phyloP scores from a whole-genome alignment of 31 red algal genomes.

The Bonnemaisonia californica region DNA sequence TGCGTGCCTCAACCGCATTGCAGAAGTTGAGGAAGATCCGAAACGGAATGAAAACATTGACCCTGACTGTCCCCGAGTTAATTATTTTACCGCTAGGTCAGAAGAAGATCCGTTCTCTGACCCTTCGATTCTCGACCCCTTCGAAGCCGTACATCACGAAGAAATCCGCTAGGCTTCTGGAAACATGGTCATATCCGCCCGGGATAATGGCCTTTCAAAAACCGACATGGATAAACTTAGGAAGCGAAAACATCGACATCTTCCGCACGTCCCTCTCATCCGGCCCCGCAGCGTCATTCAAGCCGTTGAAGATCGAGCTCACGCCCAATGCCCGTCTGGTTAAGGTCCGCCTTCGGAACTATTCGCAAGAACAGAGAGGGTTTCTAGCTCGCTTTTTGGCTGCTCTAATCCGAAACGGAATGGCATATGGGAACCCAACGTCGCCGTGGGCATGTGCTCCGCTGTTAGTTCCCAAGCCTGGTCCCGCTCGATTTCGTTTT shows the following conservation, averaged over 20 bases:
- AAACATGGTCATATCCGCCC: background rate
- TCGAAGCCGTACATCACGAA: background rate
- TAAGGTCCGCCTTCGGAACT: background rate
- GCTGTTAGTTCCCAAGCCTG: constrained; percentile 14
- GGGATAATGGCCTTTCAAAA: background rate
- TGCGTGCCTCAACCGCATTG: background rate
- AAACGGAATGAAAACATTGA: constrained; percentile 1
- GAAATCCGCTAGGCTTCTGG: background rate
- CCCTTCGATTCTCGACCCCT: background rate
- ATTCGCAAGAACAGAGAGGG: constrained; percentile 1
- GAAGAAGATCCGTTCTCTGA: constrained; percentile 25
- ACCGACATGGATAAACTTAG: background rate
- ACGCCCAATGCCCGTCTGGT: background rate
- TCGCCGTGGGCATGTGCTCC: constrained; percentile 8
- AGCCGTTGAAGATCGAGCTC: constrained; percentile 14
- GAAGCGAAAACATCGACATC: constrained; percentile 1
- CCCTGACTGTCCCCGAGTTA: background rate
- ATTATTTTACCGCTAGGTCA: background rate
- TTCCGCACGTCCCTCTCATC: constrained; percentile 18
- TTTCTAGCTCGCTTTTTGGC: background rate
- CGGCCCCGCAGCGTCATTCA: background rate
- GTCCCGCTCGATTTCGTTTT: constrained; percentile 10
- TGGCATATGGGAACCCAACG: constrained; percentile 18
- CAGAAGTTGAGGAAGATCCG: background rate
- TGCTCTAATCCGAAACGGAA: constrained; percentile 5